A percentile compares a stretch with the other conserved stretches of the same genome.
Conservation (phyloP, 257 asterid species). For the Verbascum thapsus region DNA sequence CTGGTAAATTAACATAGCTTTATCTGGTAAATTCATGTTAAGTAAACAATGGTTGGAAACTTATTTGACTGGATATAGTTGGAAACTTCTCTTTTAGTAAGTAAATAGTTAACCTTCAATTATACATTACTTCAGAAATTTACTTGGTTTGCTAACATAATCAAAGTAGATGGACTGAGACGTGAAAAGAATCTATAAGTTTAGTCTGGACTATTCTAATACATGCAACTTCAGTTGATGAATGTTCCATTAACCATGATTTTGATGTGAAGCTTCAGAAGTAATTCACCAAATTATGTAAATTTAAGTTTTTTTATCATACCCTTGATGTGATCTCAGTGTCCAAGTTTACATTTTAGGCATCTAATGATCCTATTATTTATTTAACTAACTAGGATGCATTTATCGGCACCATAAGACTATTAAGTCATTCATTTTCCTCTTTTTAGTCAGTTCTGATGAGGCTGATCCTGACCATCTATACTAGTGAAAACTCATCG, state of each 20-base stretch:
- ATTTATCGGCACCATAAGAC: too few relatives aligned
- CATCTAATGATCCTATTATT: neutral
- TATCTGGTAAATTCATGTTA: too few relatives aligned
- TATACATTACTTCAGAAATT: too few relatives aligned
- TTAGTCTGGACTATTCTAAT: neutral
- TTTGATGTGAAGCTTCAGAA: neutral
- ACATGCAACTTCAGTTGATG: neutral
- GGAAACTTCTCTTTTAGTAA: too few relatives aligned
- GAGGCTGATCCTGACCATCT: neutral
- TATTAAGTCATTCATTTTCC: too few relatives aligned
- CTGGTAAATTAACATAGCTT: too few relatives aligned
- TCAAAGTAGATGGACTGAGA: too few relatives aligned
- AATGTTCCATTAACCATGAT: neutral
- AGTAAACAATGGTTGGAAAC: too few relatives aligned
- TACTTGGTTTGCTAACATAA: too few relatives aligned
- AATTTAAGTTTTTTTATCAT: neutral
- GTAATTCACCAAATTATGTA: neutral
- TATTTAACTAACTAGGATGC: neutral
- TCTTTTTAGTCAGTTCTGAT: neutral
- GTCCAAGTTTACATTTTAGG: neutral
- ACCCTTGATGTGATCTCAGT: neutral
- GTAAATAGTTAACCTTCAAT: too few relatives aligned
- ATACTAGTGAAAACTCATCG: neutral
- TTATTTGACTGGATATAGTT: too few relatives aligned
- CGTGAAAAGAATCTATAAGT: too few relatives aligned